A percentile compares a stretch with the other conserved stretches of the same genome.
Evolutionary conservation across 352 stramenopile species (phyloP).

Genomic region (Phytopythium vexans): DNA sequence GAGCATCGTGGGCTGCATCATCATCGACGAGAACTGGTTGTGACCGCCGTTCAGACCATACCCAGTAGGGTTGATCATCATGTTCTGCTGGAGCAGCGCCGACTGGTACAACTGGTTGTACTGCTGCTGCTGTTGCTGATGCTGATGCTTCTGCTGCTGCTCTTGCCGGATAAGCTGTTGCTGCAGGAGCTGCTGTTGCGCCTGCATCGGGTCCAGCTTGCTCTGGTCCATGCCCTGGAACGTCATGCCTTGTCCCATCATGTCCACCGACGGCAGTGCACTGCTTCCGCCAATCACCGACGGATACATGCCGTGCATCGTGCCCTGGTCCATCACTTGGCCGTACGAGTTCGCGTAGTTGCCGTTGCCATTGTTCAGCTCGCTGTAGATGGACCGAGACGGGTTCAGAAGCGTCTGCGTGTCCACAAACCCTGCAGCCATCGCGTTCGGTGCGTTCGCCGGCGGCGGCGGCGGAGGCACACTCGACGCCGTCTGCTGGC

Average conservation of each 20-base stretch:
- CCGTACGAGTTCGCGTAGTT: slow-evolving; percentile 25
- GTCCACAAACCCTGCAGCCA: slow-evolving; percentile 46
- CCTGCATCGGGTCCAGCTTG: slow-evolving; percentile 39
- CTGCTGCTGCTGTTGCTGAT: slow-evolving; percentile 26
- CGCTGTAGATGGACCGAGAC: slow-evolving; percentile 47
- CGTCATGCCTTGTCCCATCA: slow-evolving; percentile 27
- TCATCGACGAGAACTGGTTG: slow-evolving; percentile 52
- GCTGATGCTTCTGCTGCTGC: slow-evolving; percentile 48
- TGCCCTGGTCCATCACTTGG: slow-evolving; percentile 20
- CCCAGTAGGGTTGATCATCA: slow-evolving; percentile 35
- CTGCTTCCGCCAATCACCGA: slow-evolving; percentile 6
- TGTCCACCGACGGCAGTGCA: slow-evolving; percentile 18
- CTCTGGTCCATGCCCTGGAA: slow-evolving; percentile 15
- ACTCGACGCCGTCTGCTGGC: background rate
- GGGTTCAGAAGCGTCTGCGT: slow-evolving; percentile 67
- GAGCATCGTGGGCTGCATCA: slow-evolving; percentile 53
- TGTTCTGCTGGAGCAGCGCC: slow-evolving; percentile 40
- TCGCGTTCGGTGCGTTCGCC: slow-evolving; percentile 2
- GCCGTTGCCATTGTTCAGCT: slow-evolving; percentile 22
- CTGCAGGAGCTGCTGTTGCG: slow-evolving; percentile 42
- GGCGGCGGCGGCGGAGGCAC: background rate
- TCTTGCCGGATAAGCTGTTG: slow-evolving; percentile 59
- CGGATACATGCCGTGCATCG: slow-evolving; percentile 26
- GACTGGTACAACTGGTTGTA: slow-evolving; percentile 64
- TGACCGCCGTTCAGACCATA: slow-evolving; percentile 27